Evolutionary conservation across 2,329 filamentous ascomycete species (phyloP).

Genomic region (Didymella lethalis): DNA sequence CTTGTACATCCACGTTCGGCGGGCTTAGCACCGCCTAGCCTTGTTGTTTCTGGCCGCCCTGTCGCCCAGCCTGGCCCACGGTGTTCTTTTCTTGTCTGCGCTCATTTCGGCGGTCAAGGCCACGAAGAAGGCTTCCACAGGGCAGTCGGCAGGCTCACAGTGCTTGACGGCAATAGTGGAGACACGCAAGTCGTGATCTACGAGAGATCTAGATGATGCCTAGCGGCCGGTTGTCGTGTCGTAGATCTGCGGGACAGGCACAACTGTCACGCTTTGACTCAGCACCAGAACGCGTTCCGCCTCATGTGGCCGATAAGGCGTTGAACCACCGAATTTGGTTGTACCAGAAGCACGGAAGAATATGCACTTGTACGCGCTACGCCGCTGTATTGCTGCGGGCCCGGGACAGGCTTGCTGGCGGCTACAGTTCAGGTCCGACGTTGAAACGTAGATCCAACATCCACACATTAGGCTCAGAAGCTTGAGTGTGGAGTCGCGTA

Average conservation of each 20-base stretch:
- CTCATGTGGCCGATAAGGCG: slow-evolving; percentile 26
- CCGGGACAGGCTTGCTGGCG: slow-evolving; percentile 39
- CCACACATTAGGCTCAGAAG: slow-evolving; percentile 44
- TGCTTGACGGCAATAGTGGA: slow-evolving; percentile 26
- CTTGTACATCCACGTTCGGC: slow-evolving; percentile 30
- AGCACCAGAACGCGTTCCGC: slow-evolving; percentile 17
- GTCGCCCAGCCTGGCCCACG: neutral
- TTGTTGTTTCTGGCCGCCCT: slow-evolving; percentile 20
- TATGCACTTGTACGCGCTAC: slow-evolving; percentile 38
- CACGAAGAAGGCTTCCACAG: slow-evolving; percentile 25
- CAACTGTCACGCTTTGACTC: slow-evolving; percentile 27
- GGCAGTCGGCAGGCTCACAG: slow-evolving; percentile 34
- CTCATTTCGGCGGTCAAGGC: slow-evolving; percentile 19
- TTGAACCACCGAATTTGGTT: slow-evolving; percentile 23
- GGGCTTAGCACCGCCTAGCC: slow-evolving; percentile 23
- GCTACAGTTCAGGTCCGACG: slow-evolving; percentile 46
- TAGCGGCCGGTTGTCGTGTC: slow-evolving; percentile 35
- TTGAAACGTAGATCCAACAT: slow-evolving; percentile 49
- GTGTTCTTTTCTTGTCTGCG: neutral
- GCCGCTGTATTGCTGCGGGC: slow-evolving; percentile 36
- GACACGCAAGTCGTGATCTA: slow-evolving; percentile 21
- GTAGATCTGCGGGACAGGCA: slow-evolving; percentile 35
- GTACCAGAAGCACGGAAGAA: slow-evolving; percentile 24
- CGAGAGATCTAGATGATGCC: slow-evolving; percentile 29
- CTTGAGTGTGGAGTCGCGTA: slow-evolving; percentile 43